Conservation (phyloP, 345 rosid genomes). For the Lumnitzera littorea region DNA sequence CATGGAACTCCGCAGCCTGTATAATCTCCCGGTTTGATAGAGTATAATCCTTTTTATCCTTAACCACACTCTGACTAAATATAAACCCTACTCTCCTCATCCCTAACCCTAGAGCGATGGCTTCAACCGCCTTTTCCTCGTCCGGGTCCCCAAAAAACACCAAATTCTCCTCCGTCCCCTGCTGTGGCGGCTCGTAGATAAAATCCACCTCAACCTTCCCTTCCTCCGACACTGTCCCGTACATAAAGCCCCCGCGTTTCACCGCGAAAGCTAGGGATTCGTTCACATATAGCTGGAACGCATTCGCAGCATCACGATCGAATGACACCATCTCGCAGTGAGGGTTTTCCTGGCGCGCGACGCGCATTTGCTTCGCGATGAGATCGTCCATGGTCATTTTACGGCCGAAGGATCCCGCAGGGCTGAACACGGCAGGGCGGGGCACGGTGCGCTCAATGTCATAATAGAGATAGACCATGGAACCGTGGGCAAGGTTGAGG, state of each 20-base stretch:
- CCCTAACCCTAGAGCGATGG: slow-evolving; percentile 68
- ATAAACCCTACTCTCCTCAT: slow-evolving; percentile 87
- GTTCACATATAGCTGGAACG: slow-evolving; percentile 67
- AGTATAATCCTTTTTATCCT: slow-evolving; percentile 72
- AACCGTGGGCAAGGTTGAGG: slow-evolving; percentile 63
- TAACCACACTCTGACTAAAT: slow-evolving; percentile 58
- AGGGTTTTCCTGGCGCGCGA: slow-evolving; percentile 69
- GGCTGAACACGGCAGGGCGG: slow-evolving; percentile 54
- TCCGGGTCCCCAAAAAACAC: slow-evolving; percentile 48
- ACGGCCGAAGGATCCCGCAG: slow-evolving; percentile 87
- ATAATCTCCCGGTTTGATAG: slow-evolving; percentile 65
- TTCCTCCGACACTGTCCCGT: slow-evolving; percentile 68
- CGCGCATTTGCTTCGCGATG: slow-evolving; percentile 84
- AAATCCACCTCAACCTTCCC: slow-evolving; percentile 76
- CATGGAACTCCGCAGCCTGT: slow-evolving; percentile 69
- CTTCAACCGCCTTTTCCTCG: slow-evolving; percentile 78
- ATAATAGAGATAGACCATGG: slow-evolving; percentile 64
- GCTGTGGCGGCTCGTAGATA: slow-evolving; percentile 94
- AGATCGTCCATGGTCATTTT: slow-evolving; percentile 97
- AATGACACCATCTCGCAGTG: slow-evolving; percentile 82
- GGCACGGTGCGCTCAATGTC: slow-evolving; percentile 67
- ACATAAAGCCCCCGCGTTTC: slow-evolving; percentile 92
- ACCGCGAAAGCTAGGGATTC: slow-evolving; percentile 71
- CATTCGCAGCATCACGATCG: slow-evolving; percentile 77
- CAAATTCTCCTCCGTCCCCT: slow-evolving; percentile 53